A percentile compares a stretch with the other conserved stretches of the same genome.
These are phyloP conservation scores for Quercus rubra DNA, from an alignment of 306 rosid species.

Conservation along the genomic window DNA sequence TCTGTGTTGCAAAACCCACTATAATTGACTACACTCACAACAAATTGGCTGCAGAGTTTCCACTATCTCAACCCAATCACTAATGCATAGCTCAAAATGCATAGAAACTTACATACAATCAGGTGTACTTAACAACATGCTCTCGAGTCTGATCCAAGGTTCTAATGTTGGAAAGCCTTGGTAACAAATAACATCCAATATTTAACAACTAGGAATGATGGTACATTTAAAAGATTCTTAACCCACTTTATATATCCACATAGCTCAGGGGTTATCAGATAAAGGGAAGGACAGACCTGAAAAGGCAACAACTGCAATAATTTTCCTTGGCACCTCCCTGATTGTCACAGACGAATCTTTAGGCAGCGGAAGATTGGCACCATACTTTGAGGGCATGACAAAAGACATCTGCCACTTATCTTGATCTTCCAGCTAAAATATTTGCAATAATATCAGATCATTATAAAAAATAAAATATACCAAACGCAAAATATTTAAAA, in stretches of 20 bases:
- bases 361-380: constrained; percentile 72
- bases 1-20: no score
- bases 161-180: constrained; percentile 1
- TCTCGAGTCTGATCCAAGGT: constrained; percentile 3
- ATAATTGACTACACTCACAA: no score
- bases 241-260: neutral
- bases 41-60: no score
- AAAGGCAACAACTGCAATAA: constrained; percentile 75
- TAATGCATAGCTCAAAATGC: constrained; percentile 1
- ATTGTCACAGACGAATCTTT: constrained; percentile 77
- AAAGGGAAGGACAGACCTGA: constrained; percentile 61
- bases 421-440: constrained; percentile 57
- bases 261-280: neutral
- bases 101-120: neutral
- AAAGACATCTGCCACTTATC: constrained; percentile 91
- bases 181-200: neutral
- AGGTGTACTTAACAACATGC: constrained; percentile 8
- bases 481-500: neutral
- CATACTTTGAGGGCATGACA: constrained; percentile 85
- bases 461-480: neutral
- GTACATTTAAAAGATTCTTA: neutral
- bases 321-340: constrained; percentile 68
- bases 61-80: neutral
- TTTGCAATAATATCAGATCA: constrained; percentile 19
- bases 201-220: neutral